These are phyloP conservation scores for Neurospora terricola DNA, from an alignment of 495 filamentous ascomycete genomes.

Conservation along the genomic window DNA sequence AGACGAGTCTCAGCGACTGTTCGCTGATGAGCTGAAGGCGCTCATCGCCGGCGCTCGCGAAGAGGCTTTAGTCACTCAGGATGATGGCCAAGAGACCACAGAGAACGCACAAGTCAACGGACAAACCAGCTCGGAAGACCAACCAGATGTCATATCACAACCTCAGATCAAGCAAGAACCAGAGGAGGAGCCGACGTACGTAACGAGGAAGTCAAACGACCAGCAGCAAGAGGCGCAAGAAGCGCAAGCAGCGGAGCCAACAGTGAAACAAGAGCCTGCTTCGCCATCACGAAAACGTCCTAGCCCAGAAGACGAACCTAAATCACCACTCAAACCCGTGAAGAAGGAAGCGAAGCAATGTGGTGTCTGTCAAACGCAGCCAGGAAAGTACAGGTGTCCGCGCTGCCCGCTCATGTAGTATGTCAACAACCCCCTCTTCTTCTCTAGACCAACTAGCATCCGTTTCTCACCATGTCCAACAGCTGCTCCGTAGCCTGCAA, in stretches of 20 bases:
- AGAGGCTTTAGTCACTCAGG: background rate
- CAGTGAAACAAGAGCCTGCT: background rate
- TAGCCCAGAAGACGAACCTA: background rate
- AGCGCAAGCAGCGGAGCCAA: background rate
- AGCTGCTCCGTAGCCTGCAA: constrained; percentile 67
- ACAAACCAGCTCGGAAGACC: background rate
- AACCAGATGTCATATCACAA: background rate
- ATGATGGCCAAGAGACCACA: background rate
- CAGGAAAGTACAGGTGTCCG: constrained; percentile 57
- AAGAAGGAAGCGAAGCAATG: constrained; percentile 28
- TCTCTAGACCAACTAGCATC: background rate
- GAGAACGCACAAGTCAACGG: background rate
- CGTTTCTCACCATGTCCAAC: background rate
- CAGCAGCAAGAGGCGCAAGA: background rate
- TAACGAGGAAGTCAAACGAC: background rate
- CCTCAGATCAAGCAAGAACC: background rate
- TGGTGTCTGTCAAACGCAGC: constrained; percentile 47
- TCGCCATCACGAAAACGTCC: constrained; percentile 2
- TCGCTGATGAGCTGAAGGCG: background rate
- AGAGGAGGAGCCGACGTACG: background rate
- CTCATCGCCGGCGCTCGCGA: background rate
- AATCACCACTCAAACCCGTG: constrained; percentile 3
- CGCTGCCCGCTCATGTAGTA: constrained; percentile 55
- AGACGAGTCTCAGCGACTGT: background rate
- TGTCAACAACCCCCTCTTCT: constrained; percentile 2